Percentiles rank a stretch among this genome's conserved stretches.
These are phyloP conservation scores for Elasticomyces elasticus DNA, from an alignment of 495 filamentous ascomycete species.

Conservation along the genomic window DNA sequence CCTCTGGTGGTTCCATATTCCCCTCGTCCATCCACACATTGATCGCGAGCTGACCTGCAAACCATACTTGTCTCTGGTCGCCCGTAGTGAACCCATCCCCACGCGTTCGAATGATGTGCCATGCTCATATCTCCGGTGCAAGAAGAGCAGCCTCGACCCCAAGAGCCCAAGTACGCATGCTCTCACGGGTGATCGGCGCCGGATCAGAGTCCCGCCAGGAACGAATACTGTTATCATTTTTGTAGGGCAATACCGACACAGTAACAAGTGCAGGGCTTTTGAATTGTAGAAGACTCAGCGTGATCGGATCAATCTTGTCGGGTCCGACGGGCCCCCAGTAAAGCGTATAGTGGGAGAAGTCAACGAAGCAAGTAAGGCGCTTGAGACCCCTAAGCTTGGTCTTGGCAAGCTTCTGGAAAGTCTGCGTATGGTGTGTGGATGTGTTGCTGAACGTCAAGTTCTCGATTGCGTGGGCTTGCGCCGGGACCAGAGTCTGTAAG, in stretches of 20 bases:
- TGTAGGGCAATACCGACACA: not conserved
- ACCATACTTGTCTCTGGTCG: too few species aligned
- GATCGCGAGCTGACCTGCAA: too few species aligned
- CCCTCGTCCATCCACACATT: too few species aligned
- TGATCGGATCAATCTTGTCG: not conserved
- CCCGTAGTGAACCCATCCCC: not conserved
- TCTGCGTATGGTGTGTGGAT: not conserved
- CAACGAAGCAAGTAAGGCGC: not conserved
- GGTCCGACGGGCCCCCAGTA: not conserved
- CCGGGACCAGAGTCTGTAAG: not conserved
- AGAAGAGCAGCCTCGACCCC: not conserved
- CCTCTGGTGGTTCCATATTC: too few species aligned
- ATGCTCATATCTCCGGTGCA: not conserved
- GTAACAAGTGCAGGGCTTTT: not conserved
- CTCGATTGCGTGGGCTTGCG: constrained; percentile 3
- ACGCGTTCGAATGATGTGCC: not conserved
- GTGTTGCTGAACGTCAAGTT: not conserved
- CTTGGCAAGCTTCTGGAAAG: not conserved
- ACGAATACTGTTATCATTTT: not conserved
- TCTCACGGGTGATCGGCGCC: too few species aligned
- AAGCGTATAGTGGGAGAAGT: too few species aligned
- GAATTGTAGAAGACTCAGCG: not conserved
- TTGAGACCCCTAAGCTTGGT: constrained; percentile 1
- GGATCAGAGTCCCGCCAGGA: not conserved
- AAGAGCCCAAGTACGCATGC: not conserved